Conservation (phyloP, 2,329 filamentous ascomycete genomes). For the Penicillium sp. region DNA sequence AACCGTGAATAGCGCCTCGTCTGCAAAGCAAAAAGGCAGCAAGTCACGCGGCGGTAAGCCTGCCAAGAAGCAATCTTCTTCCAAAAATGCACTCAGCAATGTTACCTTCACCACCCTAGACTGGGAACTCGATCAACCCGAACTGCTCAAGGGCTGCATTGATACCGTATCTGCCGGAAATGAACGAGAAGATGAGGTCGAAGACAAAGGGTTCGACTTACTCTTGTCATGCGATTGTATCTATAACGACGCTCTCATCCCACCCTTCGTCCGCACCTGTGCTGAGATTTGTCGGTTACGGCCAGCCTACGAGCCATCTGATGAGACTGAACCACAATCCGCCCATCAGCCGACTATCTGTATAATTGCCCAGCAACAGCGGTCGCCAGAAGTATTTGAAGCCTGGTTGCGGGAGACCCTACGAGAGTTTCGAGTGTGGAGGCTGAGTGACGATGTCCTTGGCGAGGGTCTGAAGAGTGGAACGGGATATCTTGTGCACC, state of each 20-base stretch:
- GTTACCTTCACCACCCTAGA: constrained; percentile 70
- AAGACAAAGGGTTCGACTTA: constrained; percentile 64
- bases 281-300: constrained; percentile 72
- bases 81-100: constrained; percentile 29
- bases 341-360: constrained; percentile 63
- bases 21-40: constrained; percentile 9
- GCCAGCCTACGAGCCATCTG: constrained; percentile 24
- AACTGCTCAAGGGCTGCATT: constrained; percentile 41
- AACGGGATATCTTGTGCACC: constrained; percentile 80
- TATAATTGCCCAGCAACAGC: constrained; percentile 85
- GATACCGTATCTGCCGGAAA: constrained; percentile 2
- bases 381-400: constrained; percentile 83
- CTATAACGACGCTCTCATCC: constrained; percentile 86
- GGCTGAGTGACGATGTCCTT: constrained; percentile 68
- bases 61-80: constrained; percentile 6
- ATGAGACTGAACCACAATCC: constrained; percentile 17
- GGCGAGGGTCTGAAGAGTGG: constrained; percentile 62
- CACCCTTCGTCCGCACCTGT: constrained; percentile 81
- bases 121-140: constrained; percentile 70
- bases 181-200: constrained; percentile 16
- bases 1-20: not conserved
- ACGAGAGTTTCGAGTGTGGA: constrained; percentile 72
- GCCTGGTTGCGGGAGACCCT: constrained; percentile 75
- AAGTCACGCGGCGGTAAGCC: constrained; percentile 12
- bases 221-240: constrained; percentile 91